Evolutionary conservation across 164 flowering plant genomes (phyloP), one percentile per base, ranked within the genome.

Genomic region (Malania oleifera): DNA sequence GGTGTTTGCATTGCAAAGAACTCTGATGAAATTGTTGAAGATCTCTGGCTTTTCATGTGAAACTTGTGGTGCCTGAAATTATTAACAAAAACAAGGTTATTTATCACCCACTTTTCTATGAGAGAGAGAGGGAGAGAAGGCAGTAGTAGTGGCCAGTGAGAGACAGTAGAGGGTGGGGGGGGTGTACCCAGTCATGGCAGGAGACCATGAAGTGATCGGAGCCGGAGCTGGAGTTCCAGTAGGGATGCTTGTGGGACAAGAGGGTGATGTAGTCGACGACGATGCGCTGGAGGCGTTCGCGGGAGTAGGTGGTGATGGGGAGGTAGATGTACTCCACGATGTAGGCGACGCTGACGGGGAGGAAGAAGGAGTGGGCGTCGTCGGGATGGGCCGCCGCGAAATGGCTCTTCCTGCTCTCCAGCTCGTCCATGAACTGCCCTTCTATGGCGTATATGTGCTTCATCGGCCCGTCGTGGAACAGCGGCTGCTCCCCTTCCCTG

Each of bases 111-210:
- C 35, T 31, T 31, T 31, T 31, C 35, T 31, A 31, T 31, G 9
- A 4, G 4, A 31, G 9, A 4, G 4, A 31, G 10, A 37, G 7
- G 13, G 22, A 4, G 20, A 0, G 23, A 22, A 45, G n/a, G 2
- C 0, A n/a, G n/a, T n/a, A n/a, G n/a, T n/a, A n/a, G n/a, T n/a
- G n/a, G n/a, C n/a, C n/a, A n/a, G n/a, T n/a, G n/a, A n/a, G n/a
- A n/a, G n/a, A n/a, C n/a, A n/a, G 5, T 31, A 31, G 9, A 5
- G 9, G 15, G 14, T 17, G n/a, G 7, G 13, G 6, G 29, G 11
- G 38, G 56, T 74, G 3, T 67, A 81, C 89, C 92, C 92, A 85
- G 45, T 85, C 92, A 53, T 85, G 88, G 35, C 92, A 85, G n/a
- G 86, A 82, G 17, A 71, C 69, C 73, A 78, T 68, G 68, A 83